Evolutionary conservation across 352 stramenopile genomes (phyloP).

Genomic region (Pythium biforme): DNA sequence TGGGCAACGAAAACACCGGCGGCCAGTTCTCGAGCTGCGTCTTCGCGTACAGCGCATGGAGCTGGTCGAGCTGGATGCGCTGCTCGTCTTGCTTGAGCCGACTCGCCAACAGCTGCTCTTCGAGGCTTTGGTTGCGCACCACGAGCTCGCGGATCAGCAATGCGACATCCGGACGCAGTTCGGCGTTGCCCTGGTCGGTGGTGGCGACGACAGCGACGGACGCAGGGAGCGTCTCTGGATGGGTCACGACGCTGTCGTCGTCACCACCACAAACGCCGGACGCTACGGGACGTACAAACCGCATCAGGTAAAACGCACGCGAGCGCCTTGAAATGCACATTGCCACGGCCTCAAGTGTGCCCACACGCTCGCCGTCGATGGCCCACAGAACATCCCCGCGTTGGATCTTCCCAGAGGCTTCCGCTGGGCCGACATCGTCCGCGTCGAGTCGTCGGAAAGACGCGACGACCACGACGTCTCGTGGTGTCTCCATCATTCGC

Average conservation of each 20-base stretch:
- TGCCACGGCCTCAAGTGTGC: conserved; percentile 29
- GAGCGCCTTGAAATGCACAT: conserved; percentile 12
- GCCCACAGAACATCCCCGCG: conserved; percentile 42
- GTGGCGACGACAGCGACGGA: too few species aligned
- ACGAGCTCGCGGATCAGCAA: conserved; percentile 43
- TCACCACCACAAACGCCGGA: too few species aligned
- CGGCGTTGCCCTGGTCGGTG: too few species aligned
- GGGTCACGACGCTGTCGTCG: too few species aligned
- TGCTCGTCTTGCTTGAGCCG: conserved; percentile 58
- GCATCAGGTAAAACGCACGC: conserved; percentile 33
- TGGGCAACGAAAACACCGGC: conserved; percentile 41
- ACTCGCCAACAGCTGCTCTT: conserved; percentile 51
- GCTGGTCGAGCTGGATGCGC: conserved; percentile 59
- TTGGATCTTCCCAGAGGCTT: conserved; percentile 42
- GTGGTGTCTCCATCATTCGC: neutral
- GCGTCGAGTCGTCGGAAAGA: conserved; percentile 46
- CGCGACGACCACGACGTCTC: conserved; percentile 27
- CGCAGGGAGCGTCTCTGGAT: too few species aligned
- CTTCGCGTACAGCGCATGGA: conserved; percentile 54
- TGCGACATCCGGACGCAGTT: conserved; percentile 15
- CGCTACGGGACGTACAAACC: conserved; percentile 30
- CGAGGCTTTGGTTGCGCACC: conserved; percentile 39
- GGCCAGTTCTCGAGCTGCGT: conserved; percentile 28
- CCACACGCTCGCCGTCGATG: conserved; percentile 40
- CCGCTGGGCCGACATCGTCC: conserved; percentile 45